phyloP scores from a whole-genome alignment of 305 asterid species.

The Solanum hybrid region DNA sequence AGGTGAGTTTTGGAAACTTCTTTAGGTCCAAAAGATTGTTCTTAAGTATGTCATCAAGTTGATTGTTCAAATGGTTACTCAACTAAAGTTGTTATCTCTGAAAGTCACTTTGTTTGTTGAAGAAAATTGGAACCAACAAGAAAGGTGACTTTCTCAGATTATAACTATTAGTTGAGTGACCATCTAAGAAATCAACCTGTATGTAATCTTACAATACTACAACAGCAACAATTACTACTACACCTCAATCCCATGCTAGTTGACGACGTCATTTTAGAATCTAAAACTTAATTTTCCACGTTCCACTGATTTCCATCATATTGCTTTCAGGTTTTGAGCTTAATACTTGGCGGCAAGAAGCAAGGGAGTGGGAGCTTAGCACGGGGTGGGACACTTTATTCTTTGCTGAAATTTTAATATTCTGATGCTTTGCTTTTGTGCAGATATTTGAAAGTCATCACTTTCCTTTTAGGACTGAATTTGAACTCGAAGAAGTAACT shows the following conservation, averaged over 20 bases:
- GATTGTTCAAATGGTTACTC: neutral
- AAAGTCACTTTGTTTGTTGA: neutral
- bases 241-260: neutral
- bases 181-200: neutral
- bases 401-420: slow-evolving; percentile 5
- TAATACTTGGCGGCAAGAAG: neutral
- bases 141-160: neutral
- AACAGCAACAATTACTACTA: neutral
- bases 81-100: neutral
- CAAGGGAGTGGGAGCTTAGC: neutral
- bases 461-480: slow-evolving; percentile 9
- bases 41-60: neutral
- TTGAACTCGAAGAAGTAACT: slow-evolving; percentile 5
- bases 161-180: neutral
- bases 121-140: neutral
- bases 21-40: neutral
- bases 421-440: slow-evolving; percentile 24
- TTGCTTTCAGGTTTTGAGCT: neutral
- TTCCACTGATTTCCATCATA: neutral
- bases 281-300: neutral
- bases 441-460: slow-evolving; percentile 24
- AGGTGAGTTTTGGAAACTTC: neutral
- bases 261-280: neutral
- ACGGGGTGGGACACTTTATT: neutral
- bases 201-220: neutral